Evolutionary conservation across 208 protist genomes (phyloP), one percentile per base, ranked within the genome.

Genomic region (Trypanosoma scelopori): DNA sequence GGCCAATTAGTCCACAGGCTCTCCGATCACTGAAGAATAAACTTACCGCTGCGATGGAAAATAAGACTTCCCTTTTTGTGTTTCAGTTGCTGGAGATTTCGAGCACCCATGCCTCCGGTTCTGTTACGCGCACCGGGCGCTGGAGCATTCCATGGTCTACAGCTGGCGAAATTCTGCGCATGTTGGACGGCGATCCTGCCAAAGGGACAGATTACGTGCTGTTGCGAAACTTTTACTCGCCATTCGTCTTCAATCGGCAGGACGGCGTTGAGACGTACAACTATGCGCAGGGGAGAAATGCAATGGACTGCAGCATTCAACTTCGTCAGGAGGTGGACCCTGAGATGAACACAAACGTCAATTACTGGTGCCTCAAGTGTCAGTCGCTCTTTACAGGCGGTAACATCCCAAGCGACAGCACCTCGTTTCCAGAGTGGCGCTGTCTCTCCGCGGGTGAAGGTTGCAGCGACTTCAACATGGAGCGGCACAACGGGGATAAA

Each of bases 281-380:
- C n/a, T 42, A 5, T 32, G 42, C 30, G 12, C 51, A 67, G 1
- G 55, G 78, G 39, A 62, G 51, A 39, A 88, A 87, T 55, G 57
- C 30, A n/a, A 65, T 83, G 46, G 70, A 76, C 62, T 91, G 81
- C 63, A 69, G 58, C n/a, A 53, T 91, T 37, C 55, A 74, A 48
- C 79, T 91, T 45, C 74, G 77, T 47, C 61, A 60, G 30, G 76
- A 84, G 47, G 43, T 56, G 20, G 78, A 85, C 53, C 48, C 50
- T 22, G 43, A 67, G 27, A 37, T 79, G 5, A 43, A 71, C 39
- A 80, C 42, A 27, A 41, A 62, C 27, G 78, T 84, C 28, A 73
- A 74, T 45, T 94, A 91, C 77, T 91, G 82, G 80, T 89, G 79
- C 58, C 23, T 92, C 18, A 51, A 69, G 49, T 94, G 89, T 65